Base-by-base conservation (phyloP, 331 rosid genomes). In the Telfairia occidentalis region DNA sequence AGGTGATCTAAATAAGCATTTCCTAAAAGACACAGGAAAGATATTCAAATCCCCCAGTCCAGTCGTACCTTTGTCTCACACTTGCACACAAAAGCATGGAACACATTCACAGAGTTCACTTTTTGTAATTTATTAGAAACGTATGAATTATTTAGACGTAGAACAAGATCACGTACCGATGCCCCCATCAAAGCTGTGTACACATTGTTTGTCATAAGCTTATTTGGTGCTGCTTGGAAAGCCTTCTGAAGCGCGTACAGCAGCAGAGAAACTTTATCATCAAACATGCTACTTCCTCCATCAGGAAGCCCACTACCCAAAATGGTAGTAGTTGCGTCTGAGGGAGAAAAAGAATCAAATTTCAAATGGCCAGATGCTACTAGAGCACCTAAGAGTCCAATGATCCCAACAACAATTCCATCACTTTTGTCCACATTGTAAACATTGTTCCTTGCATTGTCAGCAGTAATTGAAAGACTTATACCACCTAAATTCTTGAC, bases 361-460 rank as follows among this genome's bases (percentile, higher is more conserved):
- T 60, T 86, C 82, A 95, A 79, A 84, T 92, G 85, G 82, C 97
- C 99, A 67, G 90, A 92, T 80, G 92, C 88, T 70, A 90, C 89
- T 78, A 95, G 77, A 80, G 93, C 93, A 74, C 99, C 99, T 76
- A 92, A 80, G 53, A 95, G 84, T 77, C 90, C 85, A 24, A 95
- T 88, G 84, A 95, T 86, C 79, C 97, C 89, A 71, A 83, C 93
- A 83, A 92, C 92, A 84, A 92, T 85, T 70, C 93, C 97, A 81
- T 95, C 97, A 84, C 90, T 84, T 80, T 85, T 85, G 85, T 95
- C 96, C 43, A 85, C 80, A 84, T 92, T 95, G 83, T 90, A 95
- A 82, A 95, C 96, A 82, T 95, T 95, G 80, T 92, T 95, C 76
- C 99, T 88, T 8, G 97, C 99, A 84, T 85, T 95, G 77, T 95